Conservation (phyloP, 2,329 filamentous ascomycete genomes). For the Cladosporium halotolerans region DNA sequence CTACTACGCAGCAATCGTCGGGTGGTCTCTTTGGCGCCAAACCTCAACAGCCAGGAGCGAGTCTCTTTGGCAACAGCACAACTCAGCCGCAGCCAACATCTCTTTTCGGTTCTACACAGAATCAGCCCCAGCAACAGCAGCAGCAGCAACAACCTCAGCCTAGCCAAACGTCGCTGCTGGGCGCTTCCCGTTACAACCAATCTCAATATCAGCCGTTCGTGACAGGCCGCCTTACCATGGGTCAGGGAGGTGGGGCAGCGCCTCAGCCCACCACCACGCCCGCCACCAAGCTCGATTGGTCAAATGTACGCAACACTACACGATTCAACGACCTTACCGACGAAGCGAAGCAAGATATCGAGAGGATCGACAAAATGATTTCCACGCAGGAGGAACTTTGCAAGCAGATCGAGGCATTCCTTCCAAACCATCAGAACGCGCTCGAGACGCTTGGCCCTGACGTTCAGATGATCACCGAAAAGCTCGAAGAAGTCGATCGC, state of each 20-base stretch:
- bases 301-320: slow-evolving; percentile 75
- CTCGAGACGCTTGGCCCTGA: slow-evolving; percentile 60
- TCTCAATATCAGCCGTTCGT: slow-evolving; percentile 23
- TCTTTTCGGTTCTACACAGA: slow-evolving; percentile 12
- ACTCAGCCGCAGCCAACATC: slow-evolving; percentile 6
- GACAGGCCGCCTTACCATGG: slow-evolving; percentile 36
- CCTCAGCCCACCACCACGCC: slow-evolving; percentile 39
- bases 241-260: slow-evolving; percentile 39
- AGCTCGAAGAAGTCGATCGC: slow-evolving; percentile 57
- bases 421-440: slow-evolving; percentile 56
- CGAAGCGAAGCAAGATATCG: slow-evolving; percentile 71
- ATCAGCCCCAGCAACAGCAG: slow-evolving; percentile 21
- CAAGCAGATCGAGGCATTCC: slow-evolving; percentile 64
- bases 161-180: slow-evolving; percentile 20
- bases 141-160: slow-evolving; percentile 28
- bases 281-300: slow-evolving; percentile 72
- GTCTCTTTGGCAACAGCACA: slow-evolving; percentile 6
- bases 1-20: slow-evolving; percentile 15
- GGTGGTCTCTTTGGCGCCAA: slow-evolving; percentile 10
- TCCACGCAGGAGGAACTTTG: slow-evolving; percentile 70
- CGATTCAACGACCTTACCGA: slow-evolving; percentile 87
- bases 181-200: slow-evolving; percentile 20
- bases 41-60: slow-evolving; percentile 5
- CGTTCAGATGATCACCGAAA: slow-evolving; percentile 56
- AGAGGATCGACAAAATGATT: slow-evolving; percentile 72